Evolutionary conservation across 2,329 filamentous ascomycete species (phyloP), one percentile per base, ranked within the genome.

Genomic region (Keithomyces neogunnii): DNA sequence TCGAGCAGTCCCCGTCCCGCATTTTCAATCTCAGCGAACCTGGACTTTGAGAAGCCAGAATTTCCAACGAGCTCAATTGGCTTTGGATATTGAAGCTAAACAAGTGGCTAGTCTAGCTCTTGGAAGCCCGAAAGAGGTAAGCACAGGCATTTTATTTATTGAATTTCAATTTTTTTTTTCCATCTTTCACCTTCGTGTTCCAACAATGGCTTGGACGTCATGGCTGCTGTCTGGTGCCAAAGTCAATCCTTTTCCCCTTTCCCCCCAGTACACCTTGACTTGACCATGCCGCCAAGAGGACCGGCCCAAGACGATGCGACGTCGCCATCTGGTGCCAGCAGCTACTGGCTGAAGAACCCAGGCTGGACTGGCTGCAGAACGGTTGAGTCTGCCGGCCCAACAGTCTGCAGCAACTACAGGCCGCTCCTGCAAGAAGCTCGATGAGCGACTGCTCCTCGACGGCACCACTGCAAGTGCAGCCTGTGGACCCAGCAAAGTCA

Each of bases 1-100:
- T 46, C 46, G 45, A 44, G 43, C 49, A 49, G 52, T 38, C n/a
- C 11, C 28, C 38, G 36, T 32, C 39, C 49, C 46, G 46, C 49
- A 48, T 48, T 36, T 31, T 30, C 29, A n/a, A 50, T 31, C 26
- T 36, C 47, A 49, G 32, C 29, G 11, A 45, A 30, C 45, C 45
- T 45, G 19, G n/a, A 45, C 5, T 26, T 19, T 32, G 48, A 48
- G 11, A 5, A 28, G 8, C 28, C 28, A 9, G 30, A 26, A 6
- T 19, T 42, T 32, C 47, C 26, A 44, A 52, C 48, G 48, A 50
- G 30, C n/a, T 50, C 42, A 51, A 26, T 35, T 13, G 33, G 46
- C 45, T 35, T 11, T 9, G 13, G 5, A 30, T 9, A 35, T 13
- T 28, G 10, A 44, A 44, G 13, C 40, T 44, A 44, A 42, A 44